Conservation (phyloP, 306 rosid genomes). For the Rosa lucieae region DNA sequence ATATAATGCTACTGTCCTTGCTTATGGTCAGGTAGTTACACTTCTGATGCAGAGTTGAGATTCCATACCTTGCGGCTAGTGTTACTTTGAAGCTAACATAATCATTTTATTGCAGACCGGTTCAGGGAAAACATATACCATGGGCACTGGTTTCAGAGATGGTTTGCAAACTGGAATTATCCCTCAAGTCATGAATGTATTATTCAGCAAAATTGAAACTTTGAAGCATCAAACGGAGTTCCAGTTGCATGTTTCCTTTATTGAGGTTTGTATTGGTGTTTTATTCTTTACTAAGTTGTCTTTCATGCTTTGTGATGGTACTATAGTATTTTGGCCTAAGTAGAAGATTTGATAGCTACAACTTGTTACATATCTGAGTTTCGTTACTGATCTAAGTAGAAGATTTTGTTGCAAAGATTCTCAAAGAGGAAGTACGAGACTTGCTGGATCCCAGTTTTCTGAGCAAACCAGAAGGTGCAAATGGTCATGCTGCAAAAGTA, state of each 20-base stretch:
- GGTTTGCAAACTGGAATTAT: conserved; percentile 77
- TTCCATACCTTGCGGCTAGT: conserved; percentile 22
- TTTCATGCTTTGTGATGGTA: neutral
- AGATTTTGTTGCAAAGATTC: conserved; percentile 60
- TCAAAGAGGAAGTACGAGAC: conserved; percentile 97
- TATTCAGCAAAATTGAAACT: conserved; percentile 83
- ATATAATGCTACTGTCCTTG: conserved; percentile 98
- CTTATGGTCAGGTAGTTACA: conserved; percentile 91
- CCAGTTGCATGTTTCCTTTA: conserved; percentile 95
- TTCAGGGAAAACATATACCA: conserved; percentile 98
- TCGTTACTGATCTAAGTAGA: conserved; percentile 32
- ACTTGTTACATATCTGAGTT: conserved; percentile 16
- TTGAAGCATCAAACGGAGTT: conserved; percentile 82
- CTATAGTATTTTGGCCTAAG: neutral
- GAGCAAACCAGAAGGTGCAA: conserved; percentile 78
- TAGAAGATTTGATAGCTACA: neutral
- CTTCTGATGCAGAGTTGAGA: neutral
- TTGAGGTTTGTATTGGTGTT: conserved; percentile 61
- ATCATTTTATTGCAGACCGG: conserved; percentile 83
- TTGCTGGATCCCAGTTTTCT: conserved; percentile 78
- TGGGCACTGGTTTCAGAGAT: conserved; percentile 97
- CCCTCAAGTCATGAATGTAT: conserved; percentile 89
- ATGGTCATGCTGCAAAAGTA: conserved; percentile 79
- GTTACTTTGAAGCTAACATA: conserved; percentile 33
- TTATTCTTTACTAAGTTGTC: conserved; percentile 4